Base-by-base conservation (phyloP, 495 filamentous ascomycete genomes). In the Pseudotulostoma volvatum region DNA sequence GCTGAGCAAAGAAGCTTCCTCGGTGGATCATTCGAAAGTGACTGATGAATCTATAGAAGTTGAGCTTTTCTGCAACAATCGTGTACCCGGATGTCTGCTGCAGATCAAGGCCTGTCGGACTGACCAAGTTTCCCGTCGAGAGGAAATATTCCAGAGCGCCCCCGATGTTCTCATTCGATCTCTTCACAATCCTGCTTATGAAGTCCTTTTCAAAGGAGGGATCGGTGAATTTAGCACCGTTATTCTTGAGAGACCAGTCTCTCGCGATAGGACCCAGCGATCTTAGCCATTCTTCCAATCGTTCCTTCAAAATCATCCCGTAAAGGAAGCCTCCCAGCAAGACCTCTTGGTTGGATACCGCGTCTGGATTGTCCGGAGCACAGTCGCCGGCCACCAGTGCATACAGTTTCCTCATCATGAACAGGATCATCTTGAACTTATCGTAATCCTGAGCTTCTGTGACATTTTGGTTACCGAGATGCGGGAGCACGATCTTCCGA, bases 21-120 rank as follows among this genome's bases (percentile, higher is more conserved):
- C 90, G 71, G 59, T 97, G 90, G 43, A 97, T 85, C 85, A 94
- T 95, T 36, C 90, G 84, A 68, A 97, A 97, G 55, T 97, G 90
- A 64, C 83, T 88, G 62, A 97, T 92, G 63, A 97, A 97, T 46
- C 90, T 81, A 50, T 92, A 79, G 64, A 96, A 97, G 67, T 97
- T 97, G 51, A 96, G 86, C 68, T 96, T 96, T 59, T 97, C 90
- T 3, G 90, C 90, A 39, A 95, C 88, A 28, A 97, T 82, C 0
- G 82, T 92, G 60, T 90, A 97, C 41, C 90, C 90, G 18, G 90
- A 92, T 1, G 77, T 73, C 53, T 97, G 90, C 46, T 95, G 88
- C 44, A 95, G 56, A 70, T 96, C 90, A 33, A 97, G 68, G 48
- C 90, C 90, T 21, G 81, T 87, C 4, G 81, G 79, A 62, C 83